A percentile compares a stretch with the other conserved stretches of the same genome.
Conservation (phyloP, 129 eudicot species). For the Helianthus tuberosus region DNA sequence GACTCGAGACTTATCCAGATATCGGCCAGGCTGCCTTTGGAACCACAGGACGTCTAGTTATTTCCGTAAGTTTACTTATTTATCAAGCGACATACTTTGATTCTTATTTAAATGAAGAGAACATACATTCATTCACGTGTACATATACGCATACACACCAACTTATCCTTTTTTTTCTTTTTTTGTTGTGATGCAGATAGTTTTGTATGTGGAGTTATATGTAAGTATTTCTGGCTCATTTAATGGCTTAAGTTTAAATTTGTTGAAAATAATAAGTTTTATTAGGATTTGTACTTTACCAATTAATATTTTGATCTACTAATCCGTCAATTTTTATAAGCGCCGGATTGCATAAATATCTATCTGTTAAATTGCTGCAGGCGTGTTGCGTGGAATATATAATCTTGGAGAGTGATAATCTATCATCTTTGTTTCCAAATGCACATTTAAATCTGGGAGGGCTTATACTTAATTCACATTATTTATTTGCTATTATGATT, state of each 20-base stretch:
- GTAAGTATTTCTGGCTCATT: constrained; percentile 57
- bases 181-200: constrained; percentile 62
- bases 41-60: constrained; percentile 57
- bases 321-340: too few relatives aligned
- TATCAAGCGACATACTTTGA: neutral
- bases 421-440: constrained; percentile 89
- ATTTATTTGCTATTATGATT: constrained; percentile 67
- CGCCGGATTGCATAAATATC: too few relatives aligned
- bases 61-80: constrained; percentile 60
- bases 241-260: neutral
- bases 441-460: constrained; percentile 71
- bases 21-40: constrained; percentile 98
- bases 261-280: neutral
- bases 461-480: constrained; percentile 51
- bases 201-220: constrained; percentile 82
- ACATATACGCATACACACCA: neutral
- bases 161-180: constrained; percentile 20
- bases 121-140: neutral
- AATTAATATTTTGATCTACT: too few relatives aligned
- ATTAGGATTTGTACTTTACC: neutral
- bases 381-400: constrained; percentile 89
- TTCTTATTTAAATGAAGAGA: neutral
- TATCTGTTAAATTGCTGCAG: constrained; percentile 34
- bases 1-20: constrained; percentile 91
- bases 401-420: constrained; percentile 90